A percentile compares a stretch with the other conserved stretches of the same genome.
Conservation (phyloP, 345 rosid species). For the Citrus maxima region DNA sequence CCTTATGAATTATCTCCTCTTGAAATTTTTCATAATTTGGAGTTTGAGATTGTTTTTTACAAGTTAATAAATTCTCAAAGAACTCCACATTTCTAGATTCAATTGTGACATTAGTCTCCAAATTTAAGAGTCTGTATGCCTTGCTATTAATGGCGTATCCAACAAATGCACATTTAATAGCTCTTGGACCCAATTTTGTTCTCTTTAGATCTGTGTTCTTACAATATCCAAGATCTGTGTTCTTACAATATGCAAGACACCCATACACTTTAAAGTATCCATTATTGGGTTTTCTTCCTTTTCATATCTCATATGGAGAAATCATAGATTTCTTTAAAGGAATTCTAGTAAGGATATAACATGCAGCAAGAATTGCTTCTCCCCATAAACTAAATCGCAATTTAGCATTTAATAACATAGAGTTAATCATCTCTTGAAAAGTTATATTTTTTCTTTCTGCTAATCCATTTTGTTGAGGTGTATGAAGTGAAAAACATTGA, state of each 20-base stretch:
- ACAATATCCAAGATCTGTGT: neutral
- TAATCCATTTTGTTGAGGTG: neutral
- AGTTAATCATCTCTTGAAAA: neutral
- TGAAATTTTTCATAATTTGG: neutral
- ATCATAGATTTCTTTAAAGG: neutral
- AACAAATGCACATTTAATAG: neutral
- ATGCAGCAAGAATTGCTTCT: neutral
- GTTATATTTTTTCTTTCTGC: neutral
- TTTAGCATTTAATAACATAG: neutral
- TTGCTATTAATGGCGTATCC: neutral
- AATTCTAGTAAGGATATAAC: neutral
- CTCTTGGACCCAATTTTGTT: neutral
- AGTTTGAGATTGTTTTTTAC: neutral
- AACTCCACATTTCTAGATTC: constrained; percentile 4
- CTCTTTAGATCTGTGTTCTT: neutral
- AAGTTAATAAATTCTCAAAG: constrained; percentile 1
- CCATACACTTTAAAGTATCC: neutral
- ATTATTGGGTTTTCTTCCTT: neutral
- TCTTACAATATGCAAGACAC: neutral
- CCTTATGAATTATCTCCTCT: neutral
- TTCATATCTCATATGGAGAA: neutral
- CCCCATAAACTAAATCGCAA: neutral
- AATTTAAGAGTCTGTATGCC: neutral
- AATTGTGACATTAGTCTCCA: constrained; percentile 9
- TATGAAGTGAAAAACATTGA: neutral